Base-by-base conservation (phyloP, 106 monocot species). In the Alisma plantagoaquatica region DNA sequence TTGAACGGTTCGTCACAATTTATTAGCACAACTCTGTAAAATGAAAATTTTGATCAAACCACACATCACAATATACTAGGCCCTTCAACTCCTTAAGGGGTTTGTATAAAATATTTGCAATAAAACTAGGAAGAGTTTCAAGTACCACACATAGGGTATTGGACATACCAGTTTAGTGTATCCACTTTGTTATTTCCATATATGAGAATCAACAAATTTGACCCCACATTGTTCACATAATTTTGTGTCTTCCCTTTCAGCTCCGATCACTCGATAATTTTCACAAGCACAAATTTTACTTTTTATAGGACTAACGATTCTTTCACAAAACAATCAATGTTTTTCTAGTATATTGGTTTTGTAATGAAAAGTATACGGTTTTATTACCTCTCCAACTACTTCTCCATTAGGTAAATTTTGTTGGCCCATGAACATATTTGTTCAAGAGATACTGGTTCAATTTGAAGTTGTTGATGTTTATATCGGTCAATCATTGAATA, bases 21-120 rank as follows among this genome's bases (percentile, higher is more conserved):
- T 38, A 38, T 38, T 14, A 38, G 35, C 35, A 38, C 35, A 38
- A 38, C 6, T 14, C 14, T 38, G 35, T 38, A 38, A 38, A 38
- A 38, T 38, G 35, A 38, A 38, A 38, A 38, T 38, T 38, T 38
- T 38, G 35, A 38, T 38, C 35, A 38, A 38, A 38, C 14, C 35
- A 38, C 35, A 38, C 35, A 38, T 38, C 35, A 14, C 14, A 7
- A 14, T 38, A 38, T 38, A 38, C 35, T 14, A 38, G 6, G 35
- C 35, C 14, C 35, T 38, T 14, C 14, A 38, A 38, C 14, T 38
- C 35, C 14, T 38, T 38, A 38, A 38, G 14, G 6, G 35, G 35
- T 38, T 38, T 38, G 14, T 38, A 6, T 7, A 38, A 38, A 38
- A 14, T 6, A 38, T 38, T 38, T 7, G 14, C 35, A 14, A 38